These are phyloP conservation scores for Phaeoacremonium minimum DNA, from an alignment of 2,329 filamentous ascomycete genomes.

Conservation along the genomic window DNA sequence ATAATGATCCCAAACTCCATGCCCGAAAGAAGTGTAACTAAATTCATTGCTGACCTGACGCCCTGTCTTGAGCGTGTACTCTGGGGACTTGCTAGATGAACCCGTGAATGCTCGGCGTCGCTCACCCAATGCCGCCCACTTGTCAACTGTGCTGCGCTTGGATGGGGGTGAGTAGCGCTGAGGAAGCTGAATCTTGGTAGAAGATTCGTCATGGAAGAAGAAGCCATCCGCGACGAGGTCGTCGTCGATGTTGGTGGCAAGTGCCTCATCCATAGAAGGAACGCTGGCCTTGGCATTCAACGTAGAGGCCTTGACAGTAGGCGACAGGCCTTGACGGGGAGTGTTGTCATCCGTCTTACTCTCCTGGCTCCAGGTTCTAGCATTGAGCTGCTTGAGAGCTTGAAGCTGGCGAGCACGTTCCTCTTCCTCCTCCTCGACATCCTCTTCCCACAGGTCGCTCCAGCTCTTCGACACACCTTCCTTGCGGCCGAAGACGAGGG, in stretches of 20 bases:
- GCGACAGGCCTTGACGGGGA: conserved; percentile 35
- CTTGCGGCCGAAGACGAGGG: conserved; percentile 73
- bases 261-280: conserved; percentile 27
- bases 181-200: conserved; percentile 16
- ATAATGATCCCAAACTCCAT: conserved; percentile 43
- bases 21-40: conserved; percentile 43
- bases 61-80: conserved; percentile 36
- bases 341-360: conserved; percentile 50
- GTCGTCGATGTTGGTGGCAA: conserved; percentile 51
- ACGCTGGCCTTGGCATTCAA: conserved; percentile 31
- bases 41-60: conserved; percentile 33
- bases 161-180: conserved; percentile 59
- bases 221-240: conserved; percentile 66
- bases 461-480: conserved; percentile 94
- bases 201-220: conserved; percentile 63
- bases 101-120: conserved; percentile 66
- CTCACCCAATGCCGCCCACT: conserved; percentile 86
- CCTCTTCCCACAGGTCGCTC: conserved; percentile 98
- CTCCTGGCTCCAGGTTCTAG: conserved; percentile 75
- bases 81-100: conserved; percentile 42
- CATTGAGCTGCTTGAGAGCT: conserved; percentile 62
- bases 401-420: conserved; percentile 57
- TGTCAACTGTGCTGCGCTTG: conserved; percentile 65
- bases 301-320: conserved; percentile 33
- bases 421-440: conserved; percentile 65